phyloP scores from a whole-genome alignment of 495 filamentous ascomycete species.

The Margaritispora aquatica region DNA sequence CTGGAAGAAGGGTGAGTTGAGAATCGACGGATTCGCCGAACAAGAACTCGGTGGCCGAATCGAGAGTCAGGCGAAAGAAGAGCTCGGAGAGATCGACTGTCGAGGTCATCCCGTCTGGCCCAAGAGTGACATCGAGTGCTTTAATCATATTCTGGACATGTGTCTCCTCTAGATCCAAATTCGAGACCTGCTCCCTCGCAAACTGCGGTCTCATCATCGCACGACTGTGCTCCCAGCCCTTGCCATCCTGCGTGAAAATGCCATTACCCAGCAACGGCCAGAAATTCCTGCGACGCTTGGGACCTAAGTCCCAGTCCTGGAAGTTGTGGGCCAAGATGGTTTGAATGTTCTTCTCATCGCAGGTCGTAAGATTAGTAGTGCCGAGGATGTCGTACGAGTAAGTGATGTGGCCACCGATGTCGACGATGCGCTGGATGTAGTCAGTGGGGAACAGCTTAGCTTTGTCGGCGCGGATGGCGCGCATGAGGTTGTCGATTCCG shows the following conservation, averaged over 20 bases:
- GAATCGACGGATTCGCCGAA: constrained; percentile 54
- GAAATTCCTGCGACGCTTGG: constrained; percentile 39
- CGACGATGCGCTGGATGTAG: constrained; percentile 18
- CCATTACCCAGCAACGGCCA: constrained; percentile 56
- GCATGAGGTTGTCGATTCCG: constrained; percentile 20
- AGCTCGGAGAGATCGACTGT: constrained; percentile 53
- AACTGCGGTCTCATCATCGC: constrained; percentile 40
- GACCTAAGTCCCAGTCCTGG: constrained; percentile 53
- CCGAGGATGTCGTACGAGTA: constrained; percentile 15
- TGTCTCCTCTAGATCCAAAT: constrained; percentile 45
- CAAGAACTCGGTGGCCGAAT: constrained; percentile 66
- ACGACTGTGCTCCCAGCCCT: constrained; percentile 46
- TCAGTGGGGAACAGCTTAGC: constrained; percentile 24
- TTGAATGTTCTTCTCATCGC: constrained; percentile 60
- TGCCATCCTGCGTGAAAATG: constrained; percentile 66
- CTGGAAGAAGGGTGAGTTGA: constrained; percentile 16
- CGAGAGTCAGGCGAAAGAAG: constrained; percentile 60
- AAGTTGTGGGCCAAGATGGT: constrained; percentile 56
- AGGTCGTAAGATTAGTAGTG: constrained; percentile 5
- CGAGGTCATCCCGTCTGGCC: constrained; percentile 16
- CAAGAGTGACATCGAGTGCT: constrained; percentile 23
- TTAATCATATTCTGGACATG: constrained; percentile 39
- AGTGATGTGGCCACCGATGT: constrained; percentile 16
- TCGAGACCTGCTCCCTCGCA: constrained; percentile 40
- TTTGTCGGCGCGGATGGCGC: constrained; percentile 20